phyloP scores from a whole-genome alignment of 192 early-diverging fungal genomes.

The Backusella sp. region DNA sequence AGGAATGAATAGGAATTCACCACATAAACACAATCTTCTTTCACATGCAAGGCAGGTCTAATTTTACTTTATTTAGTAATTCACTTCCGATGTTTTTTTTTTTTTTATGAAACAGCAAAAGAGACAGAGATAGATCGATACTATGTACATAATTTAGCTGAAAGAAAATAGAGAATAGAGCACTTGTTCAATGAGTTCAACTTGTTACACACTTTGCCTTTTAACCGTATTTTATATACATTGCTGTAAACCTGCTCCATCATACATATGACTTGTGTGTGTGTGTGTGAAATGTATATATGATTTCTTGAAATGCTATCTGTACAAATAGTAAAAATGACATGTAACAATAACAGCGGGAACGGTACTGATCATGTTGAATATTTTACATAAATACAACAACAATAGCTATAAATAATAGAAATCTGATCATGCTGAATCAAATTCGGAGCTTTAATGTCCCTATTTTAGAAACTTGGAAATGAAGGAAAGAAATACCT shows the following conservation, averaged over 20 bases:
- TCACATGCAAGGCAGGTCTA: not conserved
- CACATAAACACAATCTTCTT: not conserved
- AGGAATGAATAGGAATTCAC: not conserved
- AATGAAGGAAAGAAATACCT: conserved; percentile 3
- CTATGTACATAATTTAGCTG: not conserved
- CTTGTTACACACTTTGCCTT: not conserved
- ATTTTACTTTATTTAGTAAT: conserved; percentile 4
- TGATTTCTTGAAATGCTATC: not conserved
- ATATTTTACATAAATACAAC: not conserved
- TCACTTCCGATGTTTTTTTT: not conserved
- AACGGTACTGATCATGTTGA: not conserved
- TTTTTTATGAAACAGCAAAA: not conserved
- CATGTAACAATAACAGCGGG: not conserved
- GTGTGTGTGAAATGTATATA: not conserved
- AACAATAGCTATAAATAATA: not conserved
- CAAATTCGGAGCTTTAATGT: not conserved
- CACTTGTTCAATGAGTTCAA: not conserved
- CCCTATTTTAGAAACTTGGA: not conserved
- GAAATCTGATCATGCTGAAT: too few relatives aligned
- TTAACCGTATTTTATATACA: not conserved
- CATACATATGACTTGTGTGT: not conserved
- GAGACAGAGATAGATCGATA: not conserved
- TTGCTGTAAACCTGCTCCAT: not conserved
- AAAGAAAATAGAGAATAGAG: not conserved
- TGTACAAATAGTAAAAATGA: not conserved